These are phyloP conservation scores for Pythium sp. DNA, from an alignment of 352 stramenopile genomes.

Conservation along the genomic window DNA sequence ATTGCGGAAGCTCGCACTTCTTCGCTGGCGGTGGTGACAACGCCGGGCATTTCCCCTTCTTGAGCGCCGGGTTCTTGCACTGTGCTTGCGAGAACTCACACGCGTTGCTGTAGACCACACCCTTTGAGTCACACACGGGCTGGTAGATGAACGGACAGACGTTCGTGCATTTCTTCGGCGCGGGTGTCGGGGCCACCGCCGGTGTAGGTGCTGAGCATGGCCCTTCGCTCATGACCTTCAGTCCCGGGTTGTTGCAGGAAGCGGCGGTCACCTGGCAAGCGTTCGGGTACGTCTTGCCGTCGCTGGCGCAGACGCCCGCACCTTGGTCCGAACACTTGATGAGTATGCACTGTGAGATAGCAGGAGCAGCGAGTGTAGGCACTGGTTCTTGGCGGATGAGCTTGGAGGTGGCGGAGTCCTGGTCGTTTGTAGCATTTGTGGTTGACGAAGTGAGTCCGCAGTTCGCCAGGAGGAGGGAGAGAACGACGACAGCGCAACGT, in stretches of 20 bases:
- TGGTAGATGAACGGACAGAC: conserved; percentile 15
- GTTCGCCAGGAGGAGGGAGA: not conserved
- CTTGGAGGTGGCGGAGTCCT: not conserved
- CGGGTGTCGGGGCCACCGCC: not conserved
- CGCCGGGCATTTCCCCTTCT: not conserved
- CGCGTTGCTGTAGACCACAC: conserved; percentile 44
- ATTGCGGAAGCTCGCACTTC: conserved; percentile 1
- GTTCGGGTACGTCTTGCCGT: conserved; percentile 19
- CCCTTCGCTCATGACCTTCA: conserved; percentile 9
- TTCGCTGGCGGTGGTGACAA: not conserved
- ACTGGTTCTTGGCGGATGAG: not conserved
- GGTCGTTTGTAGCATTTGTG: not conserved
- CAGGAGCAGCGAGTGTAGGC: not conserved
- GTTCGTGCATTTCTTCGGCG: not conserved
- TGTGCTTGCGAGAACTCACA: conserved; percentile 39
- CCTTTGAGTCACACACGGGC: conserved; percentile 50
- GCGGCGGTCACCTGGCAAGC: conserved; percentile 13
- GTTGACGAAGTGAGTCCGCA: not conserved
- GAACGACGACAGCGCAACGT: not conserved
- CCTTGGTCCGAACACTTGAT: conserved; percentile 18
- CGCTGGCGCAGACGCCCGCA: conserved; percentile 13
- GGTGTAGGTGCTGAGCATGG: conserved; percentile 2
- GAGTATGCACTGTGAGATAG: conserved; percentile 6
- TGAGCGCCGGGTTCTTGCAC: conserved; percentile 23
- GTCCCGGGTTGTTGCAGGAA: not conserved